These are phyloP conservation scores for Leccinum fibrillosum DNA, from an alignment of 768 basidiomycete species.

Conservation along the genomic window DNA sequence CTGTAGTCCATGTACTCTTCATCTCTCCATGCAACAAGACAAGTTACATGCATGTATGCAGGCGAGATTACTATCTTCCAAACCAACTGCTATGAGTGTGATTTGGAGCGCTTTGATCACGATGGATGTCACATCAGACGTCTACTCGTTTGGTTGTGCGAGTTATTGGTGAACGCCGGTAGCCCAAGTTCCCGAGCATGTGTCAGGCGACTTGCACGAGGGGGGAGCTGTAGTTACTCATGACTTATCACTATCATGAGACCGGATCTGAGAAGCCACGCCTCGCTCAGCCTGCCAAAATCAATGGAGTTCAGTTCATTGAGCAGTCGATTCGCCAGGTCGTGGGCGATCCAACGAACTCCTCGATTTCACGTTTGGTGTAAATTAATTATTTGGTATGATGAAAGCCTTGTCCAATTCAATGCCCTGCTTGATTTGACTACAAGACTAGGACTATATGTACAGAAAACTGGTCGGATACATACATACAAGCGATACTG, in stretches of 20 bases:
- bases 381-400: too few species aligned
- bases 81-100: background rate
- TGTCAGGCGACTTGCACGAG: background rate
- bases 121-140: background rate
- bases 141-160: background rate
- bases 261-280: background rate
- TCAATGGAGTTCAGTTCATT: background rate
- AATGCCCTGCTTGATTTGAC: background rate
- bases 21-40: conserved; percentile 15
- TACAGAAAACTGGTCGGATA: background rate
- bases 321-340: background rate
- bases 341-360: background rate
- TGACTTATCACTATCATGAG: background rate
- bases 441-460: background rate
- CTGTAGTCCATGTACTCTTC: conserved; percentile 14
- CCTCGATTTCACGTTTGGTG: background rate
- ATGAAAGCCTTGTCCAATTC: background rate
- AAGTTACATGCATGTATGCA: conserved; percentile 5
- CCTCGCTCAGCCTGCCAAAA: background rate
- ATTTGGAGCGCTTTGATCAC: background rate
- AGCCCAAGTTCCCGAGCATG: too few species aligned
- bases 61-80: background rate
- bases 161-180: background rate
- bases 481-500: background rate
- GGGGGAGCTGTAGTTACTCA: background rate